Evolutionary conservation across 2,329 filamentous ascomycete genomes (phyloP), one percentile per base, ranked within the genome.

Genomic region (Alternaria tenuissima): DNA sequence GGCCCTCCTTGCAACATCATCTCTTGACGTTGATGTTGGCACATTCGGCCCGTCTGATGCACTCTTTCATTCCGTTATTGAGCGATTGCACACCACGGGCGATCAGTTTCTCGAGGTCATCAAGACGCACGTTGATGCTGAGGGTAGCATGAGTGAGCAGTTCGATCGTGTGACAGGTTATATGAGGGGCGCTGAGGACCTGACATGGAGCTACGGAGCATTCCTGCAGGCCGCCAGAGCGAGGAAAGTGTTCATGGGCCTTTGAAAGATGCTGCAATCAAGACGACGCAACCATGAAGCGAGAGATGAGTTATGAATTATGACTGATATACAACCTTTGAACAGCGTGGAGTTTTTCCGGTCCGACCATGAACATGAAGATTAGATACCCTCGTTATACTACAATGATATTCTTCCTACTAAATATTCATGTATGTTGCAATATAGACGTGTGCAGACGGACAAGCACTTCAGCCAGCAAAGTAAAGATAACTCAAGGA

Each of bases 141-240:
- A 79, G 20, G 81, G 81, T 1, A 65, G 68, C 12, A 70, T 82
- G 71, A 80, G 79, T 62, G 81, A 82, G 72, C 80, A 82, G 61
- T 81, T 82, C 55, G 78, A 81, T 64, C 67, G 74, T 4, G 70
- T 67, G 18, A 80, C 70, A 7, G 81, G 81, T 6, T 78, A 65
- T 51, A 76, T 80, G 74, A 67, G 72, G 4, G 80, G 80, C 2
- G 81, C 80, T 30, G 65, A 64, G 22, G 79, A 82, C 66, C 63
- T 82, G 71, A 82, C 81, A 5, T 82, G 81, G 81, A 81, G 79
- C 59, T 82, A 82, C 65, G 80, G 79, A 5, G 78, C 78, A 1
- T 80, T 82, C 59, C 58, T 82, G 61, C 66, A 74, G 59, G 80
- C 80, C 6, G 73, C 73, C 36, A 68, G 78, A 59, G 79, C 76